phyloP scores from a whole-genome alignment of 108 stramenopile species.

The Cyclotella baltica region DNA sequence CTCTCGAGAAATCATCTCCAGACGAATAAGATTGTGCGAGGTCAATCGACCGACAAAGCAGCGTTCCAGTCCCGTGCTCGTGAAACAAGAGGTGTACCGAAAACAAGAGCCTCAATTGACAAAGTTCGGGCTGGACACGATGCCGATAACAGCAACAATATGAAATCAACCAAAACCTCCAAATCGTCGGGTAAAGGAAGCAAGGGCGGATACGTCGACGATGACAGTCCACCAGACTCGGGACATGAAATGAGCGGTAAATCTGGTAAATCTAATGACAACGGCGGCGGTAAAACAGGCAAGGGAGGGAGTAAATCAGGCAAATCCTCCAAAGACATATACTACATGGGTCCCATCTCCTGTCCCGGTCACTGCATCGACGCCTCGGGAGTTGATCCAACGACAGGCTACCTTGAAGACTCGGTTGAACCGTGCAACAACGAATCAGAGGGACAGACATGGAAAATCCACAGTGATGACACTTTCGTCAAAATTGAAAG shows the following conservation, averaged over 20 bases:
- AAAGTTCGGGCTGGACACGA: not conserved
- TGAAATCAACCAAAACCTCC: not conserved
- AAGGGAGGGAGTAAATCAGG: not conserved
- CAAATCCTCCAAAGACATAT: not conserved
- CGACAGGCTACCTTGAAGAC: not conserved
- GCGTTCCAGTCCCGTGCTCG: not conserved
- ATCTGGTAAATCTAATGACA: not conserved
- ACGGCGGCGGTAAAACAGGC: not conserved
- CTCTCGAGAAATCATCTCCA: not conserved
- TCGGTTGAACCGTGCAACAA: not conserved
- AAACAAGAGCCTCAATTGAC: not conserved
- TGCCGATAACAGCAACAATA: not conserved
- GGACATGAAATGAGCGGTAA: not conserved
- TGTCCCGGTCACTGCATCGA: slow-evolving; percentile 15
- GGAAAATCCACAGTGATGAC: slow-evolving; percentile 13
- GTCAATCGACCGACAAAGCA: not conserved
- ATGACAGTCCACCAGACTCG: not conserved
- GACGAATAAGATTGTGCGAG: not conserved
- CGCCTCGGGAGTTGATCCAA: not conserved
- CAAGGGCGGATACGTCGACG: too few relatives aligned
- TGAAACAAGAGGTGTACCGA: not conserved
- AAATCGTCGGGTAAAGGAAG: not conserved
- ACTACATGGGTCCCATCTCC: slow-evolving; percentile 9
- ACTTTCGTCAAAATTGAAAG: slow-evolving; percentile 22
- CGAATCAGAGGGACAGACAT: not conserved